Evolutionary conservation across 768 basidiomycete genomes (phyloP).

Genomic region (Lactarius sp.): DNA sequence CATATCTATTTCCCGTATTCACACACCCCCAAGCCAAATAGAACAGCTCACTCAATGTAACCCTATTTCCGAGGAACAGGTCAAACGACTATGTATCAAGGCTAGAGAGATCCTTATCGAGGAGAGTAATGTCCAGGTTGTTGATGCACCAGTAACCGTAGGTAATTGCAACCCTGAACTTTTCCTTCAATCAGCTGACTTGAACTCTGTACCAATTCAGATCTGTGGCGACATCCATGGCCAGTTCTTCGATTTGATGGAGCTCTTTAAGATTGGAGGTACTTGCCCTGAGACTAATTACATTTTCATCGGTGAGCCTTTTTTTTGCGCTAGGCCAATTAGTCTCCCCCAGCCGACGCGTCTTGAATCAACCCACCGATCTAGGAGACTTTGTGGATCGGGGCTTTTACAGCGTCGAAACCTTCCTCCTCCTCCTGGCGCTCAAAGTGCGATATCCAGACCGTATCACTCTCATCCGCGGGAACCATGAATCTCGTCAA

Average conservation of each 20-base stretch:
- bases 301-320: slow-evolving; percentile 83
- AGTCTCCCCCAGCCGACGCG: slow-evolving; percentile 19
- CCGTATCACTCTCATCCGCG: slow-evolving; percentile 92
- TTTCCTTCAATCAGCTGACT: slow-evolving; percentile 30
- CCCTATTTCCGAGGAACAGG: slow-evolving; percentile 92
- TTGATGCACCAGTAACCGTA: slow-evolving; percentile 94
- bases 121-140: slow-evolving; percentile 94
- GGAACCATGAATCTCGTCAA: slow-evolving; percentile 96
- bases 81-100: slow-evolving; percentile 91
- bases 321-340: slow-evolving; percentile 5
- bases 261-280: slow-evolving; percentile 90
- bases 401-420: slow-evolving; percentile 96
- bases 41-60: slow-evolving; percentile 91
- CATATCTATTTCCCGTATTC: neutral
- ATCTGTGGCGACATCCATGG: slow-evolving; percentile 97
- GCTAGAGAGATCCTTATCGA: slow-evolving; percentile 96
- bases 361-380: slow-evolving; percentile 1
- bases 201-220: slow-evolving; percentile 34
- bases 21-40: slow-evolving; percentile 66
- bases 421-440: slow-evolving; percentile 88
- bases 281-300: slow-evolving; percentile 92
- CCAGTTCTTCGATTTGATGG: slow-evolving; percentile 94
- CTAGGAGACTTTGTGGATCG: slow-evolving; percentile 97
- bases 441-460: slow-evolving; percentile 98
- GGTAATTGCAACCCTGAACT: slow-evolving; percentile 31